Base-by-base conservation (phyloP, 768 basidiomycete species). In the Russula vinacea region DNA sequence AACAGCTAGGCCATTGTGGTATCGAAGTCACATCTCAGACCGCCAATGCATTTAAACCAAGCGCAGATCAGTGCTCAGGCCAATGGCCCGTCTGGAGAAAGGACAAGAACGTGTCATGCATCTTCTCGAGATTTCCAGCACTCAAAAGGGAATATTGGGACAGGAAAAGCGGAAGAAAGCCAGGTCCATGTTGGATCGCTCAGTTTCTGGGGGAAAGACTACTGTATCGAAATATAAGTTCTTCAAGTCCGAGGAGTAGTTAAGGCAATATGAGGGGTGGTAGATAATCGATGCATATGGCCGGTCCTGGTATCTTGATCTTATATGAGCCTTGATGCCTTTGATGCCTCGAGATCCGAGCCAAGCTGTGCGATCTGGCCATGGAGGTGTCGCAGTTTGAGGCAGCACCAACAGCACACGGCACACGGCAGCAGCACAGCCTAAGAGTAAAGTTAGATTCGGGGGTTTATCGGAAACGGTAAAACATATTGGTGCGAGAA, bases 21-120 rank as follows among this genome's bases (percentile, higher is more conserved):
- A 58, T 37, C 33, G 19, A 37, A 58, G 35, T 44, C 56, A 64
- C 62, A 53, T 5, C 39, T 1, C 24, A 13, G 26, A 17, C 33
- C 14, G 40, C 19, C 19, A 56, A 3, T 24, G 37, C 26, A 17
- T 19, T 2, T 50, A 14, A 29, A 50, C 19, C 32, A 53, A 35
- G 13, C 33, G n/a, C 7, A 13, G 17, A 24, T 35, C 5, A 0
- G 52, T 8, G 35, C 26, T 49, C 47, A 14, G 16, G 24, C 5
- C 44, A 26, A 8, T 1, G 14, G 26, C 14, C 26, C 3, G 26
- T 8, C 26, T 29, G 8, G 26, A 26, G 11, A 26, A 16, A 50
- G 26, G 16, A 17, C 13, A 50, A 50, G 49, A 26, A 10, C 13
- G 24, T 6, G 10, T 33, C 16, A 11, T 8, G 22, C 8, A 22